Percentiles rank a stretch among this genome's conserved stretches.
These are phyloP conservation scores for Cucurbita pepo DNA, from an alignment of 306 rosid species.

Conservation along the genomic window DNA sequence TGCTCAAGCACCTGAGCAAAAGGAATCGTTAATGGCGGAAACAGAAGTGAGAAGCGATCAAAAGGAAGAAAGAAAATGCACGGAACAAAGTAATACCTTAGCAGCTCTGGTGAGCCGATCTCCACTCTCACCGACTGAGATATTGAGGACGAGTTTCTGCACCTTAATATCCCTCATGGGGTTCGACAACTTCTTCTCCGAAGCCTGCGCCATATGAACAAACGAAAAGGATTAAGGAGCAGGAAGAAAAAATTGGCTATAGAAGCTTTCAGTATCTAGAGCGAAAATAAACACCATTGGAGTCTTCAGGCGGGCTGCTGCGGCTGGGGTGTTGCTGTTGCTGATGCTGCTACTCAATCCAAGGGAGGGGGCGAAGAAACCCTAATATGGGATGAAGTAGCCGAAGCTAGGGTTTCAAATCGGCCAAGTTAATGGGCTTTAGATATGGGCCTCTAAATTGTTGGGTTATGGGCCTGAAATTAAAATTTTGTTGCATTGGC, in stretches of 20 bases:
- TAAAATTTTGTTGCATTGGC: not conserved
- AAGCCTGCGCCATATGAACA: conserved; percentile 1
- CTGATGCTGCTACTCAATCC: not conserved
- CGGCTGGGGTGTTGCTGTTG: not conserved
- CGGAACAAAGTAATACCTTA: not conserved
- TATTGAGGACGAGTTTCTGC: conserved; percentile 12
- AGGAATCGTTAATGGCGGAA: not conserved
- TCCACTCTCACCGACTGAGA: conserved; percentile 15
- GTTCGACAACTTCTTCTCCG: conserved; percentile 14
- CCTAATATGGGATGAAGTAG: not conserved
- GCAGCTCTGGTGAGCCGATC: conserved; percentile 15
- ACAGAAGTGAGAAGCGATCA: not conserved
- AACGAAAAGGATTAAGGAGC: not conserved
- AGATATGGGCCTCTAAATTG: not conserved
- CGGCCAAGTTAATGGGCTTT: not conserved
- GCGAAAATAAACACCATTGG: not conserved
- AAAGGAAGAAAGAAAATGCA: not conserved
- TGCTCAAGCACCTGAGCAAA: conserved; percentile 52
- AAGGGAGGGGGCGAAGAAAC: not conserved
- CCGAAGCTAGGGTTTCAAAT: not conserved
- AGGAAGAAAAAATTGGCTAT: not conserved
- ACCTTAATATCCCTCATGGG: conserved; percentile 15
- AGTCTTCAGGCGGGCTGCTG: not conserved
- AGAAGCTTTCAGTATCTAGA: not conserved
- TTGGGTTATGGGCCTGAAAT: not conserved